phyloP scores from a whole-genome alignment of 75 land plant genomes.

The Pinus tabuliformis region DNA sequence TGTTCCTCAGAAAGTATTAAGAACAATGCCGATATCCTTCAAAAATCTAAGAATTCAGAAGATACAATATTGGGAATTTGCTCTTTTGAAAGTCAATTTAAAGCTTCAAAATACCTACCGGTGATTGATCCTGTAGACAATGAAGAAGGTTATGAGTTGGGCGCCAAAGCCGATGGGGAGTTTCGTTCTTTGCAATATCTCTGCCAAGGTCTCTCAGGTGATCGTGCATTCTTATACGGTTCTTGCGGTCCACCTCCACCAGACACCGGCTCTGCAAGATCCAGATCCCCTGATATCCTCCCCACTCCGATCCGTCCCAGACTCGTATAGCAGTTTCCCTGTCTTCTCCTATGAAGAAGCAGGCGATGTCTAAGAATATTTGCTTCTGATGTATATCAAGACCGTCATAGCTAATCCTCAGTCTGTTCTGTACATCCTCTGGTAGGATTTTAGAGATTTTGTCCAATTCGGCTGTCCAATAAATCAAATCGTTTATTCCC shows the following conservation, averaged over 20 bases:
- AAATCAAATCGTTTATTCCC: not conserved
- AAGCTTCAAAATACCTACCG: not conserved
- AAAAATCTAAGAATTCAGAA: not conserved
- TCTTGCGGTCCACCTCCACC: not conserved
- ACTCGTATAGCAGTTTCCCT: not conserved
- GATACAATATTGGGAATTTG: no score
- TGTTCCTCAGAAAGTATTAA: not conserved
- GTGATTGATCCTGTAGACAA: not conserved
- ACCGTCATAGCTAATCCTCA: not conserved
- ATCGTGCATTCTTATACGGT: not conserved
- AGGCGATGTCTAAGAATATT: not conserved
- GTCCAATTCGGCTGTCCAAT: not conserved
- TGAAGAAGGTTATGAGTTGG: not conserved
- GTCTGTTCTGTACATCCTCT: not conserved
- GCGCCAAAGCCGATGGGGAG: not conserved
- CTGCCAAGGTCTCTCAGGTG: slow-evolving; percentile 1
- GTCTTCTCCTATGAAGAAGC: slow-evolving; percentile 5
- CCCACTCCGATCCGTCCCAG: slow-evolving; percentile 1
- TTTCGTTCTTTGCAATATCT: not conserved
- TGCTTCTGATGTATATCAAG: not conserved
- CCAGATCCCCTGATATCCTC: not conserved
- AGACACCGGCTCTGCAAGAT: not conserved
- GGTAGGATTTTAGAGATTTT: not conserved
- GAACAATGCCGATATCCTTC: no score
- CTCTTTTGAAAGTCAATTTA: not conserved